A percentile compares a stretch with the other conserved stretches of the same genome.
phyloP scores from a whole-genome alignment of 176 grass and related monocot species.

The Zoysia pacifica region DNA sequence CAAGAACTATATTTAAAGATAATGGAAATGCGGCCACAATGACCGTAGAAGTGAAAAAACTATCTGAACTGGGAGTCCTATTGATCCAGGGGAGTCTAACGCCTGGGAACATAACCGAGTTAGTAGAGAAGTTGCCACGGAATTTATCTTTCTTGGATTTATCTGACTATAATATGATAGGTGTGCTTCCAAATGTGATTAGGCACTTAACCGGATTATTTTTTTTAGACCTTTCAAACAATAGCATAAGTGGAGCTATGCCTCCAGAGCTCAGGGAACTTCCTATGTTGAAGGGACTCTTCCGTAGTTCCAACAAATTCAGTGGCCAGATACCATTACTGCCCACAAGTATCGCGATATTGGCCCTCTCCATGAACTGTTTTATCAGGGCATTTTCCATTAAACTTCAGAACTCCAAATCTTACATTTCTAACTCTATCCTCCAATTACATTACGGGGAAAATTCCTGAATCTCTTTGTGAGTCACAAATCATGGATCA shows the following conservation, averaged over 20 bases:
- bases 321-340: neutral
- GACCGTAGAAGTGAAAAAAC: neutral
- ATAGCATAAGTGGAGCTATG: neutral
- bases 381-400: conserved; percentile 7
- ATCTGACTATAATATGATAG: conserved; percentile 15
- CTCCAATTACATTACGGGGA: neutral
- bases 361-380: conserved; percentile 8
- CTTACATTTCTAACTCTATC: neutral
- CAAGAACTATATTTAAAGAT: neutral
- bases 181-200: neutral
- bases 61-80: conserved; percentile 27
- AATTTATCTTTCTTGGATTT: neutral
- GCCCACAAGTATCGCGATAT: neutral
- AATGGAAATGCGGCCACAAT: neutral
- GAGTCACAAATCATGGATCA: neutral
- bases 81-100: neutral
- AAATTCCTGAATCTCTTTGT: neutral
- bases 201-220: neutral
- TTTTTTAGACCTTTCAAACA: neutral
- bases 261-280: neutral
- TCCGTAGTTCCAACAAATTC: neutral
- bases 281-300: neutral
- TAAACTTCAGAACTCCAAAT: neutral
- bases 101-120: neutral
- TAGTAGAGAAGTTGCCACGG: conserved; percentile 6